Conservation (phyloP, 306 rosid genomes). For the Pterocarpus macrocarpus region DNA sequence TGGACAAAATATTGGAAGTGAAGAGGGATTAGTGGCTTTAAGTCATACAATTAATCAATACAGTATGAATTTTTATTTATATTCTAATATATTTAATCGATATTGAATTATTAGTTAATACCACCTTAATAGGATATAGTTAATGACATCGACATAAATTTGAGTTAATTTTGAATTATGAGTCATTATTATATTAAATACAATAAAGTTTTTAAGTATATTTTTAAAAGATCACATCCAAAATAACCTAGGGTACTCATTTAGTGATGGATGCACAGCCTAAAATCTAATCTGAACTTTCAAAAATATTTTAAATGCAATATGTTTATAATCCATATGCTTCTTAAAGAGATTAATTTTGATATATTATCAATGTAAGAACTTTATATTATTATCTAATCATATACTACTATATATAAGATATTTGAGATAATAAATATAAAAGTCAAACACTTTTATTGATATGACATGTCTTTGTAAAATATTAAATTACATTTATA, state of each 20-base stretch:
- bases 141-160: slow-evolving; percentile 36
- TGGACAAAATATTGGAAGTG: slow-evolving; percentile 43
- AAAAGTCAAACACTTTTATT: too few species aligned
- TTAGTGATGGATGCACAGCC: background rate
- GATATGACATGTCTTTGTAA: too few species aligned
- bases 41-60: too few species aligned
- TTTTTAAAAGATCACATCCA: background rate
- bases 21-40: slow-evolving; percentile 64
- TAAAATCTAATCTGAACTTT: too few species aligned
- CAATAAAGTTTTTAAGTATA: background rate
- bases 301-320: too few species aligned
- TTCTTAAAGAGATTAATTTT: too few species aligned
- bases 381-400: too few species aligned
- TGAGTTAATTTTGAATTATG: slow-evolving; percentile 41
- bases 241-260: background rate
- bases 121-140: slow-evolving; percentile 27
- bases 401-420: too few species aligned
- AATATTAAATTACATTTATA: too few species aligned
- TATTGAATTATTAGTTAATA: slow-evolving; percentile 27
- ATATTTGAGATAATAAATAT: too few species aligned
- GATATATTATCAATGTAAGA: too few species aligned
- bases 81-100: slow-evolving; percentile 17
- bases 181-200: slow-evolving; percentile 23
- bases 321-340: too few species aligned
- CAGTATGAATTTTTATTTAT: background rate